Base-by-base conservation (phyloP, 129 eudicot genomes). In the Helichrysum umbraculigerum region DNA sequence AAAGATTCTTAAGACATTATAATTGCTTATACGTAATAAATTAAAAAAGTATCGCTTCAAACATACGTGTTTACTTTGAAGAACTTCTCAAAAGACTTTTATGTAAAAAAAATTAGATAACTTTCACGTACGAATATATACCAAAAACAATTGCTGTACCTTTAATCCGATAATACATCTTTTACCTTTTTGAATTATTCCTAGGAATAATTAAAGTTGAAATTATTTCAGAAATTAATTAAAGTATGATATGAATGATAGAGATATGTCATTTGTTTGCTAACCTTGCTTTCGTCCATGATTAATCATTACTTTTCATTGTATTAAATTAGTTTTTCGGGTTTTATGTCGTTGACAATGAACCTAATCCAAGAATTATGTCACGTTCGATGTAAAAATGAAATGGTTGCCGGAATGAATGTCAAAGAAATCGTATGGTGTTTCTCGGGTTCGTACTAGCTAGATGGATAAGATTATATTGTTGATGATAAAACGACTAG, bases 121-220 rank as follows among this genome's bases (percentile, higher is more conserved):
- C 32, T 60, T 25, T 22, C 7, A 7, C 5, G 66, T 22, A 60
- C 5, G 66, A 60, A 60, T 60, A 60, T 60, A 25, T 64, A 32
- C 21, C 65, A 22, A 59, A 60, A 21, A 60, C 17, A 8, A 21
- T 12, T 25, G 66, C 9, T 14, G 69, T 17, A 60, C 66, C 66
- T 60, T 60, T 60, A n/a, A 60, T 22, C 17, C 66, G 66, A 60
- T 60, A 60, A 60, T 60, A 60, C 66, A 25, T 60, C 66, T 60
- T 60, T 60, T 60, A 29, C 66, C 66, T 25, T 60, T 60, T 8
- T 60, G 66, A 60, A 21, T 25, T 60, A 60, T 60, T 25, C 35
- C 66, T 25, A 60, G 66, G 66, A 60, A 60, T 60, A 57, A 57
- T 37, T 37, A 47, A 47, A 25, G 34, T 29, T 11, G 33, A 32